Evolutionary conservation across 257 asterid genomes (phyloP).

Genomic region (Mentha longifolia): DNA sequence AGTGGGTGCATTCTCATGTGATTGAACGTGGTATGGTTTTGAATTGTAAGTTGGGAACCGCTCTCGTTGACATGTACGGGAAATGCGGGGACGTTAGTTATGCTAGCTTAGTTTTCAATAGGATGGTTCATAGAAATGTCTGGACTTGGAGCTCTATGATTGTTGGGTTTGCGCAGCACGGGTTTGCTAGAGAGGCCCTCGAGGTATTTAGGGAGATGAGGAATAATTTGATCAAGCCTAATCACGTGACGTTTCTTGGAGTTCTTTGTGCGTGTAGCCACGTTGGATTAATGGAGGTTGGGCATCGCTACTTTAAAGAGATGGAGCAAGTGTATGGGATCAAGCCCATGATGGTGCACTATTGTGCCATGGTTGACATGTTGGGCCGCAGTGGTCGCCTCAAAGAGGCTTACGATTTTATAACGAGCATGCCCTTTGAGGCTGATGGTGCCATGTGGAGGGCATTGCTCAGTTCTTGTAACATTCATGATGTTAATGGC

Average conservation of each 20-base stretch:
- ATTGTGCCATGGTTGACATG: slow-evolving; percentile 76
- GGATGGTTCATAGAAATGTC: slow-evolving; percentile 56
- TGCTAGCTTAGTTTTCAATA: slow-evolving; percentile 57
- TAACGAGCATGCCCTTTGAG: slow-evolving; percentile 55
- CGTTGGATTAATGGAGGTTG: slow-evolving; percentile 68
- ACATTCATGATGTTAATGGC: slow-evolving; percentile 61
- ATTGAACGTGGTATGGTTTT: slow-evolving; percentile 53
- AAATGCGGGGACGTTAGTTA: slow-evolving; percentile 63
- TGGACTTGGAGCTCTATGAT: slow-evolving; percentile 95
- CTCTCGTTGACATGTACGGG: slow-evolving; percentile 83
- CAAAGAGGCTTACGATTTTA: slow-evolving; percentile 59
- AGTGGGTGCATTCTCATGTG: slow-evolving; percentile 72
- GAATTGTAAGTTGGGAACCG: slow-evolving; percentile 67
- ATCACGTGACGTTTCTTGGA: slow-evolving; percentile 74
- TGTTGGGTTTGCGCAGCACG: slow-evolving; percentile 78
- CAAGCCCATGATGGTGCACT: slow-evolving; percentile 69
- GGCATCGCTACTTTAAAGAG: slow-evolving; percentile 47
- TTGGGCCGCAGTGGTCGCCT: slow-evolving; percentile 75
- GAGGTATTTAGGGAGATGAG: slow-evolving; percentile 55
- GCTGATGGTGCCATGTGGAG: slow-evolving; percentile 81
- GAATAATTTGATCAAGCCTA: slow-evolving; percentile 47
- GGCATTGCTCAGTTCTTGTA: slow-evolving; percentile 79
- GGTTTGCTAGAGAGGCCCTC: slow-evolving; percentile 57
- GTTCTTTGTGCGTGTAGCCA: slow-evolving; percentile 87
- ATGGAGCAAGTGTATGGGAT: slow-evolving; percentile 60